Evolutionary conservation across 2,329 filamentous ascomycete species (phyloP).

Genomic region (Botryotinia calthae): DNA sequence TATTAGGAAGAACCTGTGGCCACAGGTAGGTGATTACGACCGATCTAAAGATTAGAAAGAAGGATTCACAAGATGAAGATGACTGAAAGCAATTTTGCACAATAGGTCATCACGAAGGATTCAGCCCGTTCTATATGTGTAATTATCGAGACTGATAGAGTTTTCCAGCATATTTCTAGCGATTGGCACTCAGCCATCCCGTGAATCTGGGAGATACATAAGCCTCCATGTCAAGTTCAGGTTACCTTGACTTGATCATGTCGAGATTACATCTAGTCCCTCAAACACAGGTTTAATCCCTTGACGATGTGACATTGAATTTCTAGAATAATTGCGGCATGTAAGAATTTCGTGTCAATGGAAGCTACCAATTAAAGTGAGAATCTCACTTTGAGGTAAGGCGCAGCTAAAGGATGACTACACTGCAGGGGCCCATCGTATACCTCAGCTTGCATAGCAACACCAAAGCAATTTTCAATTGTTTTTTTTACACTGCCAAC

Average conservation of each 20-base stretch:
- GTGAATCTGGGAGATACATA: slow-evolving; percentile 2
- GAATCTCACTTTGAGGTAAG: slow-evolving; percentile 9
- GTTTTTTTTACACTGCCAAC: background rate
- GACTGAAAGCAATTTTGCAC: slow-evolving; percentile 9
- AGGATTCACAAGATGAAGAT: slow-evolving; percentile 16
- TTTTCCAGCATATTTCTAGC: slow-evolving; percentile 7
- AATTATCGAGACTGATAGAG: background rate
- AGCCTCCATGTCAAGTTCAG: slow-evolving; percentile 10
- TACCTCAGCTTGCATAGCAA: slow-evolving; percentile 10
- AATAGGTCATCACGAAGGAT: slow-evolving; percentile 13
- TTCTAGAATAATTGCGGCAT: background rate
- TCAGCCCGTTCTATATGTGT: slow-evolving; percentile 15
- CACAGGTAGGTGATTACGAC: slow-evolving; percentile 2
- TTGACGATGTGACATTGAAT: slow-evolving; percentile 6
- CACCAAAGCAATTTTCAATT: background rate
- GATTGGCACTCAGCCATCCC: slow-evolving; percentile 18
- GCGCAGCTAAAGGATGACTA: slow-evolving; percentile 23
- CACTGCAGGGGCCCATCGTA: slow-evolving; percentile 18
- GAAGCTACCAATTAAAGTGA: slow-evolving; percentile 17
- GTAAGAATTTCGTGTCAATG: slow-evolving; percentile 16
- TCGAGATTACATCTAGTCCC: slow-evolving; percentile 3
- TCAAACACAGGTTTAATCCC: slow-evolving; percentile 16
- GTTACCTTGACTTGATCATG: slow-evolving; percentile 15
- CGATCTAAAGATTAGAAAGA: slow-evolving; percentile 12
- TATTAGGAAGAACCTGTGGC: slow-evolving; percentile 8